Evolutionary conservation across 768 basidiomycete species (phyloP).

Genomic region (Xanthoconium stramineum): DNA sequence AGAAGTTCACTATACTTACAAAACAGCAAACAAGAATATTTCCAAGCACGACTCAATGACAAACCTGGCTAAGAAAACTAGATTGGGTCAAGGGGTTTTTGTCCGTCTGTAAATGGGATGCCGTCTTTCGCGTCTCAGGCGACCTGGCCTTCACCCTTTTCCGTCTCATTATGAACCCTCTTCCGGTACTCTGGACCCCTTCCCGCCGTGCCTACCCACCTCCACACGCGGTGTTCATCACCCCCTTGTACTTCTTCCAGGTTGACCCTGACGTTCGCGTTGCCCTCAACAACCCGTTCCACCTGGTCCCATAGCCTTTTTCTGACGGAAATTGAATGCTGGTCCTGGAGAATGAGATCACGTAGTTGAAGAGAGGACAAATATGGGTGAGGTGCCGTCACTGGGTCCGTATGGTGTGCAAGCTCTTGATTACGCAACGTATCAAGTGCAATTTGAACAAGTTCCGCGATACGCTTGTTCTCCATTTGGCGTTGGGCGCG

Average conservation of each 20-base stretch:
- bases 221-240: conserved; percentile 88
- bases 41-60: conserved; percentile 14
- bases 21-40: conserved; percentile 13
- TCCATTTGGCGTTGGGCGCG: conserved; percentile 55
- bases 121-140: conserved; percentile 18
- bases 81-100: conserved; percentile 26
- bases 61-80: conserved; percentile 8
- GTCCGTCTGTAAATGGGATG: conserved; percentile 13
- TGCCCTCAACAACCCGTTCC: conserved; percentile 82
- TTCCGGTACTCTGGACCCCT: conserved; percentile 34
- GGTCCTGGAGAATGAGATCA: conserved; percentile 78
- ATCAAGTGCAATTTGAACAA: conserved; percentile 79
- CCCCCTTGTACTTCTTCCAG: conserved; percentile 81
- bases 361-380: conserved; percentile 85
- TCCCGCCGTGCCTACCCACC: conserved; percentile 71
- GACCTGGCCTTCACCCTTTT: conserved; percentile 27
- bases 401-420: conserved; percentile 78
- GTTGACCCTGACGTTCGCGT: conserved; percentile 85
- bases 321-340: conserved; percentile 67
- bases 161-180: conserved; percentile 27
- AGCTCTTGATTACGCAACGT: conserved; percentile 80
- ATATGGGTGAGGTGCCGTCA: conserved; percentile 69
- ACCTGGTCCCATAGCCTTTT: conserved; percentile 78
- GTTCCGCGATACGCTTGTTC: conserved; percentile 59
- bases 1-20: conserved; percentile 24